Base-by-base conservation (phyloP, 306 rosid species). In the Lathyrus aphaca region DNA sequence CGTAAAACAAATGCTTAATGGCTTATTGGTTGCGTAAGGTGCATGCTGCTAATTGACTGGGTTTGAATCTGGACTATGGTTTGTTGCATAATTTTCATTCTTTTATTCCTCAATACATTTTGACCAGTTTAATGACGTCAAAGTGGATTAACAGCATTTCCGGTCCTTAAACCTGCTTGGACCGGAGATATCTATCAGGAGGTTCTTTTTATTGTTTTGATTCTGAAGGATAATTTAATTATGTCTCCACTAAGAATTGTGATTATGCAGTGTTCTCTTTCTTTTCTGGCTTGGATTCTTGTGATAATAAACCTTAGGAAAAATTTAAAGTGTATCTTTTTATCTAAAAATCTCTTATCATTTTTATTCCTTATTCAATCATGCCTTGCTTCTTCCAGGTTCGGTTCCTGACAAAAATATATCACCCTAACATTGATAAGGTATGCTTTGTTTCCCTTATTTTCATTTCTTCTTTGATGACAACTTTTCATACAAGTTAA, bases 401-500 rank as follows among this genome's bases (percentile, higher is more conserved):
- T 71, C 86, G 98, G 74, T 93, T 93, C 83, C 87, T 93, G 57
- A 90, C 98, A 53, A 93, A 93, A 83, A 93, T 93, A 68, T 93
- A 93, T 73, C 98, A 93, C 77, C 98, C 98, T 8, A 93, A 93
- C 91, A 93, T 93, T 76, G 98, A 93, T 60, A 93, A 93, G 98
- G 98, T 88, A 69, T 38, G 72, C 51, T 66, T 43, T 57, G 66
- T 27, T 10, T 23, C 73, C 71, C 56, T 32, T 57, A 12, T 23
- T 77, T 32, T 69, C 39, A 10, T 46, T 49, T 64, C 37, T 35
- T 51, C 42, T 21, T 50, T 1, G 12, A 37, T 46, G 48, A 21
- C 45, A 25, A 66, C 53, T 64, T 40, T 21, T 68, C 49, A 79
- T 49, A 76, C 57, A 59, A 6, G 39, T 18, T 48, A 40, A 58